These are phyloP conservation scores for Ampelocalamus luodianensis DNA, from an alignment of 176 grass and related monocot species.

Conservation along the genomic window DNA sequence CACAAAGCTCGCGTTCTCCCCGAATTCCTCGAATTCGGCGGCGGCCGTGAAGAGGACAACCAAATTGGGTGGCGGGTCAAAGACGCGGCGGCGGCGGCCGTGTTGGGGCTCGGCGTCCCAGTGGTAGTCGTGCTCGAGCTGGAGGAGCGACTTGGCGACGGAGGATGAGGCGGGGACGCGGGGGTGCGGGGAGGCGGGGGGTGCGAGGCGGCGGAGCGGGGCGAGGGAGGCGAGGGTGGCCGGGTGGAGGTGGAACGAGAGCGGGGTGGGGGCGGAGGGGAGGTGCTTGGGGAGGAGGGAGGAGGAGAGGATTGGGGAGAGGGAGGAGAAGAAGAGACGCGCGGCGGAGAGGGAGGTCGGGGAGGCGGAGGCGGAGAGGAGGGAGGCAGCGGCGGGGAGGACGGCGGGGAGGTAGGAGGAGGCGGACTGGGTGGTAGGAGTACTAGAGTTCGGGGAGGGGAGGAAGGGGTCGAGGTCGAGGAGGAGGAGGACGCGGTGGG, in stretches of 20 bases:
- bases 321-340: conserved; percentile 66
- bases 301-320: conserved; percentile 66
- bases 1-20: not conserved
- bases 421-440: not conserved
- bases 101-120: conserved; percentile 53
- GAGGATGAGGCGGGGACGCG: conserved; percentile 40
- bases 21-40: conserved; percentile 39
- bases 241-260: conserved; percentile 66
- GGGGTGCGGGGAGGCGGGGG: conserved; percentile 24
- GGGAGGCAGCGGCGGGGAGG: conserved; percentile 50
- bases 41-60: conserved; percentile 57
- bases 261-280: conserved; percentile 55
- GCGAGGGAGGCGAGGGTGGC: conserved; percentile 56
- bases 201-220: conserved; percentile 43
- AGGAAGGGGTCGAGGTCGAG: conserved; percentile 65
- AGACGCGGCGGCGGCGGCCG: conserved; percentile 25
- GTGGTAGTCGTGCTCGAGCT: conserved; percentile 75
- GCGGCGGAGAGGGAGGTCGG: conserved; percentile 46
- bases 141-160: conserved; percentile 66
- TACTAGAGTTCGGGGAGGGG: not conserved
- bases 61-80: conserved; percentile 57
- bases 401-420: conserved; percentile 49
- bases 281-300: conserved; percentile 63
- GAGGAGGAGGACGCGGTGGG: conserved; percentile 69
- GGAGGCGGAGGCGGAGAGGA: conserved; percentile 22